phyloP scores from a whole-genome alignment of 192 early-diverging fungal species.

The Pilobolus umbonatus region DNA sequence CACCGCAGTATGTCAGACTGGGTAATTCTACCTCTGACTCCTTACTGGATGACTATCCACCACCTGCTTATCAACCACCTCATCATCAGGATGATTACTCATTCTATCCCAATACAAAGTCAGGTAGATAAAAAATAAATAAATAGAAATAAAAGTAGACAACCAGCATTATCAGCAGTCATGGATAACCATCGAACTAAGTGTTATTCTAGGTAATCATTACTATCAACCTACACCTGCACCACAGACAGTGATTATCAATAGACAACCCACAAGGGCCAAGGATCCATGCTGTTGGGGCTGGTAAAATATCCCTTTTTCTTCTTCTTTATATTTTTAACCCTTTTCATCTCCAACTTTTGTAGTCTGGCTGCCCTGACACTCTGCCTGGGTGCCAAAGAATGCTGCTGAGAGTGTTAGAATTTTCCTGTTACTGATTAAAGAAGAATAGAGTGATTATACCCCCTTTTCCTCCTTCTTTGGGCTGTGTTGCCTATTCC shows the following conservation, averaged over 20 bases:
- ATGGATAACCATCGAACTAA: no score
- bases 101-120: neutral
- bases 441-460: no score
- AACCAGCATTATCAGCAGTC: neutral
- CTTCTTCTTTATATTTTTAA: neutral
- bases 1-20: neutral
- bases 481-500: no score
- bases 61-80: slow-evolving; percentile 19
- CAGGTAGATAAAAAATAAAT: neutral
- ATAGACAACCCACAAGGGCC: slow-evolving; percentile 12
- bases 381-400: slow-evolving; percentile 16
- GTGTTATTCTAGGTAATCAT: neutral
- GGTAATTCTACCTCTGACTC: slow-evolving; percentile 1
- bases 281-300: slow-evolving; percentile 21
- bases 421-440: no score
- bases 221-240: slow-evolving; percentile 15
- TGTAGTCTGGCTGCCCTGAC: slow-evolving; percentile 13
- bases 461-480: no score
- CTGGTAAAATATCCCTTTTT: slow-evolving; percentile 6
- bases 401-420: slow-evolving; percentile 14
- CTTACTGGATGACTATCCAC: slow-evolving; percentile 8
- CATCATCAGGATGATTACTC: neutral
- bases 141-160: neutral
- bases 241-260: slow-evolving; percentile 9
- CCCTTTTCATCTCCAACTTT: neutral